Evolutionary conservation across 129 eudicot genomes (phyloP).

Genomic region (Deinandra increscens): DNA sequence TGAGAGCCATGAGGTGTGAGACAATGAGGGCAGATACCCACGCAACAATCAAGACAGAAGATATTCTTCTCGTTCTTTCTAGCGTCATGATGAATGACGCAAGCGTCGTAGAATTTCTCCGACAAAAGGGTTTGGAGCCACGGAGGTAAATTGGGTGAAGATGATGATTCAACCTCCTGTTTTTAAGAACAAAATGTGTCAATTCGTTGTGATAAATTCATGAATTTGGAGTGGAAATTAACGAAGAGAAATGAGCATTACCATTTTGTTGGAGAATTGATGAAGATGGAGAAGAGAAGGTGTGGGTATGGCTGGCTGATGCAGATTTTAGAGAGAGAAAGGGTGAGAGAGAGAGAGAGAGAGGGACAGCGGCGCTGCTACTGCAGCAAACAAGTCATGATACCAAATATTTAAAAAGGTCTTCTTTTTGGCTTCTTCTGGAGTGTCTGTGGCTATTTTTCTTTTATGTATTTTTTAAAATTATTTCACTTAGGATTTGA

Average conservation of each 20-base stretch:
- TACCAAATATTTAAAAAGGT: constrained; percentile 18
- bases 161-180: constrained; percentile 50
- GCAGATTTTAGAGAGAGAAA: constrained; percentile 4
- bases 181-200: neutral
- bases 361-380: constrained; percentile 19
- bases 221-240: neutral
- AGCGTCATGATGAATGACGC: constrained; percentile 57
- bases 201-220: neutral
- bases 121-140: constrained; percentile 58
- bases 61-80: constrained; percentile 76
- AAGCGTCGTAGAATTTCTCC: constrained; percentile 68
- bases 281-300: constrained; percentile 8
- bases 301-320: neutral
- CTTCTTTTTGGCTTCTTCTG: constrained; percentile 25
- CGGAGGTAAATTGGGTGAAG: constrained; percentile 37
- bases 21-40: constrained; percentile 69
- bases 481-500: no score
- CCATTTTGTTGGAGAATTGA: constrained; percentile 32
- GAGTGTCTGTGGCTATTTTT: neutral
- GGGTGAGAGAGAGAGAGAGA: constrained; percentile 13
- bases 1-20: constrained; percentile 54
- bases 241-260: neutral
- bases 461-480: neutral
- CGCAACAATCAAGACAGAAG: constrained; percentile 78
- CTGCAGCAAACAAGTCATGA: constrained; percentile 12